phyloP scores from a whole-genome alignment of 2,329 filamentous ascomycete species.

The Cladosporium sp. region DNA sequence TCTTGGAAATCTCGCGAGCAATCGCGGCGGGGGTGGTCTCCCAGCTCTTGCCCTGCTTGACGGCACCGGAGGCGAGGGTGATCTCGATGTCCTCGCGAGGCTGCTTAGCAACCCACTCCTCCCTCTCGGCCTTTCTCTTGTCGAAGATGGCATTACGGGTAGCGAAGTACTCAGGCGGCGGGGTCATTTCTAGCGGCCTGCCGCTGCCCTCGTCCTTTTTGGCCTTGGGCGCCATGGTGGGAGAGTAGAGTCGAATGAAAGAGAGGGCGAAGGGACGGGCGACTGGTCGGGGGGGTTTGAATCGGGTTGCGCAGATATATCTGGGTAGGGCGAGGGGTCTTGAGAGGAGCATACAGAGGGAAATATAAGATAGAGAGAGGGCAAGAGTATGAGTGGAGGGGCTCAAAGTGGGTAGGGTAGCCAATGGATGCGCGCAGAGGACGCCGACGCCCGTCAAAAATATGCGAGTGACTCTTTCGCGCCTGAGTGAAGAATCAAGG shows the following conservation, averaged over 20 bases:
- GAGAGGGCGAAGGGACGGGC: constrained; percentile 1
- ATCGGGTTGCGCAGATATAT: constrained; percentile 6
- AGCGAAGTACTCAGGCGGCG: constrained; percentile 71
- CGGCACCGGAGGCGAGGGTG: constrained; percentile 67
- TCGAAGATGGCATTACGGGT: constrained; percentile 85
- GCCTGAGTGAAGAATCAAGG: too few species aligned
- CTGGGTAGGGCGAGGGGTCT: neutral
- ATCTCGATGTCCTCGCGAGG: constrained; percentile 71
- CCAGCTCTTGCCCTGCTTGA: constrained; percentile 75
- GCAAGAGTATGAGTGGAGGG: constrained; percentile 3
- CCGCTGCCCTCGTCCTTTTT: constrained; percentile 31
- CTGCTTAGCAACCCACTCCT: constrained; percentile 68
- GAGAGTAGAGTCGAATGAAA: constrained; percentile 14
- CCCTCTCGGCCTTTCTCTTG: constrained; percentile 76
- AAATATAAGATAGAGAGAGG: too few species aligned
- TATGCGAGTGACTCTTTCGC: constrained; percentile 9
- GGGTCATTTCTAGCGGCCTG: constrained; percentile 44
- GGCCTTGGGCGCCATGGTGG: constrained; percentile 33
- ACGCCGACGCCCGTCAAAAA: constrained; percentile 9
- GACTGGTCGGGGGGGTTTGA: neutral
- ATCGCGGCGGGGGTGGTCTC: constrained; percentile 84
- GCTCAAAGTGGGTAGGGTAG: constrained; percentile 11
- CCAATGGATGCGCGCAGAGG: constrained; percentile 5
- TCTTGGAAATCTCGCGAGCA: constrained; percentile 77
- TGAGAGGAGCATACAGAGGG: constrained; percentile 10